phyloP scores from a whole-genome alignment of 2,329 filamentous ascomycete genomes.

The Aspergillus ustus region DNA sequence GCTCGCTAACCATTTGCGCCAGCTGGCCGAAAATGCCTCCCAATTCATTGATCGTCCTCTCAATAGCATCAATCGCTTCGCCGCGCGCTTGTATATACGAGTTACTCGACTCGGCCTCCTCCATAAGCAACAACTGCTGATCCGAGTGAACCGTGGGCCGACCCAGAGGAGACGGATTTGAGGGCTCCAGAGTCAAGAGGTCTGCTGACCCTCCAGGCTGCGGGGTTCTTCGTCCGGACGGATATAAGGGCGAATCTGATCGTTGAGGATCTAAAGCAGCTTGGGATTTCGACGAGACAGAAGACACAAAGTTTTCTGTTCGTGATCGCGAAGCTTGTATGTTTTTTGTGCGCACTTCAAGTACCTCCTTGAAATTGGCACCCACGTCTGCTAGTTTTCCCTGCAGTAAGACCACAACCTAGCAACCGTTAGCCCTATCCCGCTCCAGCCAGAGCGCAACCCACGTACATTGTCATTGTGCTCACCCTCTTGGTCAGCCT shows the following conservation, averaged over 20 bases:
- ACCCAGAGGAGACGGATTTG: constrained; percentile 52
- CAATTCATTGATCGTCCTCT: constrained; percentile 90
- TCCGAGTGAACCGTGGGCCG: constrained; percentile 67
- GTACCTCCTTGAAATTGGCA: constrained; percentile 94
- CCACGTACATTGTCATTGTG: constrained; percentile 85
- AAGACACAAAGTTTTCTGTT: constrained; percentile 95
- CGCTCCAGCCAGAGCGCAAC: neutral
- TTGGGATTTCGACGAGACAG: constrained; percentile 78
- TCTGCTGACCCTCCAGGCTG: constrained; percentile 64
- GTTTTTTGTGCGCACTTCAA: constrained; percentile 96
- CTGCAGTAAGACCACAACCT: constrained; percentile 83
- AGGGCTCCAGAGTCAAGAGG: constrained; percentile 80
- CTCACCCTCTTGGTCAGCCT: constrained; percentile 78
- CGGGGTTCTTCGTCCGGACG: constrained; percentile 70
- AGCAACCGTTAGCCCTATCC: constrained; percentile 17
- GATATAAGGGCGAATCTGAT: constrained; percentile 85
- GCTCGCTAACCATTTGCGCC: constrained; percentile 95
- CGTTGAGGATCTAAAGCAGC: constrained; percentile 66
- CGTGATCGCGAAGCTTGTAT: constrained; percentile 90
- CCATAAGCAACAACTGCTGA: constrained; percentile 89
- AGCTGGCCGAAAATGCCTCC: constrained; percentile 93
- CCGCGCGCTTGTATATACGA: constrained; percentile 91
- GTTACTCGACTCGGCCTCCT: constrained; percentile 84
- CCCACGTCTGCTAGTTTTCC: constrained; percentile 91
- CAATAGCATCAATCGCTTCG: constrained; percentile 95